phyloP scores from a whole-genome alignment of 1,284 basidiomycete species.

The Mycena citricolor region DNA sequence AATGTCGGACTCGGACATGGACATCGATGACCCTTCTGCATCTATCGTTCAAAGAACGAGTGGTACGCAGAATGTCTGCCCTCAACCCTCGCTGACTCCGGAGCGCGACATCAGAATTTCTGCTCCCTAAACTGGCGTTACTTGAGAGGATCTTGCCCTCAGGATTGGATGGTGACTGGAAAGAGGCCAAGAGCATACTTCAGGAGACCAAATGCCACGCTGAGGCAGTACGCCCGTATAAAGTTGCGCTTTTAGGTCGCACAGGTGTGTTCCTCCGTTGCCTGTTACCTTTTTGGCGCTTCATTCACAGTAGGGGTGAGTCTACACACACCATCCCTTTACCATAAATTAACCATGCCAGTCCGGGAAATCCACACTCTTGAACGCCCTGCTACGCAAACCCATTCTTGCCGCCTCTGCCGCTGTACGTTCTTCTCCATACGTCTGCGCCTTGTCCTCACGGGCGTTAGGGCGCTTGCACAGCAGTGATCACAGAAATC shows the following conservation, averaged over 20 bases:
- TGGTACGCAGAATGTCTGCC: too few relatives aligned
- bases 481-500: slow-evolving; percentile 19
- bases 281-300: neutral
- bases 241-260: slow-evolving; percentile 17
- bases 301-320: neutral
- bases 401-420: slow-evolving; percentile 18
- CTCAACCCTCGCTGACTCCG: too few relatives aligned
- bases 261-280: slow-evolving; percentile 12
- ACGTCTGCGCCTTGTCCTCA: neutral
- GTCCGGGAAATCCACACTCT: slow-evolving; percentile 19
- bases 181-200: neutral
- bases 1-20: too few relatives aligned
- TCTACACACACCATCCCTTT: neutral
- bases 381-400: slow-evolving; percentile 17
- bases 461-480: slow-evolving; percentile 20
- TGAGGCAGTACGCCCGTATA: slow-evolving; percentile 2
- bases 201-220: too few relatives aligned
- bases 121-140: neutral
- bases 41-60: too few relatives aligned
- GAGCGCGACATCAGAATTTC: too few relatives aligned
- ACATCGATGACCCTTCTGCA: too few relatives aligned
- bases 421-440: slow-evolving; percentile 8
- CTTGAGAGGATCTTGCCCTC: neutral
- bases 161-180: neutral
- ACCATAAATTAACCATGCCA: neutral